Evolutionary conservation across 495 filamentous ascomycete genomes (phyloP).

Genomic region (Chaetomium tenue): DNA sequence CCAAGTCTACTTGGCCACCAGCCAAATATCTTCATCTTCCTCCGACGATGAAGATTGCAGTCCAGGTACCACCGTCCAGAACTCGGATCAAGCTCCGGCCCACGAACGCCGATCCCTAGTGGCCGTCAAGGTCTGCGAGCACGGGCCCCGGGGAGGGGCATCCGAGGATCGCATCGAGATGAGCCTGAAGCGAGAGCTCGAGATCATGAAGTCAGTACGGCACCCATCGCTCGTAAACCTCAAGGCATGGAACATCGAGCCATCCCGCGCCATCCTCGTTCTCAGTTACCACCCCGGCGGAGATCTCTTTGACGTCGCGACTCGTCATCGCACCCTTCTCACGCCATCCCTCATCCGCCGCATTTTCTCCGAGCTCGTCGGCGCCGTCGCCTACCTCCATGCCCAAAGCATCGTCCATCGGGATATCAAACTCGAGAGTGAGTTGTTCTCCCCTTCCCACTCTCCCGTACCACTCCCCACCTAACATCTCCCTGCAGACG

Average conservation of each 20-base stretch:
- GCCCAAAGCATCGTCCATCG: constrained; percentile 83
- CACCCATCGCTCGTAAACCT: constrained; percentile 89
- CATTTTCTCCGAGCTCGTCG: constrained; percentile 85
- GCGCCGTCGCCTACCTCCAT: constrained; percentile 84
- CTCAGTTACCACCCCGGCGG: constrained; percentile 91
- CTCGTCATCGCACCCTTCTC: constrained; percentile 60
- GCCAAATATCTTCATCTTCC: constrained; percentile 42
- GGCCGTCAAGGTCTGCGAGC: constrained; percentile 92
- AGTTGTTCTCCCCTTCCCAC: constrained; percentile 37
- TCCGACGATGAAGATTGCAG: constrained; percentile 45
- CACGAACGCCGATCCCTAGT: constrained; percentile 62
- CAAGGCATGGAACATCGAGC: constrained; percentile 80
- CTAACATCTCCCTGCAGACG: constrained; percentile 55
- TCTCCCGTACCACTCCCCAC: not conserved
- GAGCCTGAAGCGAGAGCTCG: constrained; percentile 88
- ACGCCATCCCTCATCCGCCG: constrained; percentile 69
- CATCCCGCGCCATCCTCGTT: constrained; percentile 76
- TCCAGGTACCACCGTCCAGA: constrained; percentile 19
- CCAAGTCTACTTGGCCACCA: constrained; percentile 83
- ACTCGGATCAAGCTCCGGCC: constrained; percentile 27
- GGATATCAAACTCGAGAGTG: constrained; percentile 98
- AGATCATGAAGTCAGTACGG: constrained; percentile 80
- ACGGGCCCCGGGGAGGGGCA: constrained; percentile 87
- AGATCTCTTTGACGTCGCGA: constrained; percentile 91
- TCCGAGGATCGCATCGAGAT: constrained; percentile 85